Evolutionary conservation across 2,329 filamentous ascomycete species (phyloP).

Genomic region (Torrubiella hemipterigena): DNA sequence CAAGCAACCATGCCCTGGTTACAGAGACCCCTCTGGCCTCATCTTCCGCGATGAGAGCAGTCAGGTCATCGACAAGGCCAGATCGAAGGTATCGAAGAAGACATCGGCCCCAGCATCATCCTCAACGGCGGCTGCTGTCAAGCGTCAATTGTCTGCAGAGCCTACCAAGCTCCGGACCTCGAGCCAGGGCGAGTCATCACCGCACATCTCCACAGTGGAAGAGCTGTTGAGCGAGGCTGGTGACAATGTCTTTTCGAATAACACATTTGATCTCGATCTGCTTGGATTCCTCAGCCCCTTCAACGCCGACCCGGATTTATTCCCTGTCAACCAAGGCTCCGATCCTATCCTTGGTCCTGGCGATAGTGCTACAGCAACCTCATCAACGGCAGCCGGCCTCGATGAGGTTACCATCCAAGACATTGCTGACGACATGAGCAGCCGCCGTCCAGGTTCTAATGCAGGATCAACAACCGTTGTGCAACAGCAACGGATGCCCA

Average conservation of each 20-base stretch:
- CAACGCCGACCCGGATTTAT: slow-evolving; percentile 4
- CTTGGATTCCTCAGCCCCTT: slow-evolving; percentile 6
- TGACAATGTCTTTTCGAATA: slow-evolving; percentile 5
- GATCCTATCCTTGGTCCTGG: no score
- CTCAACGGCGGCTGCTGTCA: no score
- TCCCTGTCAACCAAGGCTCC: slow-evolving; percentile 3
- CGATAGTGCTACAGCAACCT: no score
- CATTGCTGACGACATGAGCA: no score
- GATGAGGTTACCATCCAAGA: no score
- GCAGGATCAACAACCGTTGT: no score
- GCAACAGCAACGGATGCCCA: no score
- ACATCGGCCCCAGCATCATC: no score
- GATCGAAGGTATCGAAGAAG: slow-evolving; percentile 4
- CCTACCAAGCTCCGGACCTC: background rate
- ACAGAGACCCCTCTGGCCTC: slow-evolving; percentile 6
- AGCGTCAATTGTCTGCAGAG: slow-evolving; percentile 1
- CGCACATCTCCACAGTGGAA: slow-evolving; percentile 2
- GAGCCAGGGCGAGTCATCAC: slow-evolving; percentile 1
- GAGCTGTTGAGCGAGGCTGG: slow-evolving; percentile 6
- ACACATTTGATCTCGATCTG: slow-evolving; percentile 3
- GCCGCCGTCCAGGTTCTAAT: no score
- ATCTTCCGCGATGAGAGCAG: slow-evolving; percentile 8
- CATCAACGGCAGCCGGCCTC: no score
- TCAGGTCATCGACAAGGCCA: slow-evolving; percentile 6
- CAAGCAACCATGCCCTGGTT: slow-evolving; percentile 6